Evolutionary conservation across 345 rosid species (phyloP).

Genomic region (Punica granatum): DNA sequence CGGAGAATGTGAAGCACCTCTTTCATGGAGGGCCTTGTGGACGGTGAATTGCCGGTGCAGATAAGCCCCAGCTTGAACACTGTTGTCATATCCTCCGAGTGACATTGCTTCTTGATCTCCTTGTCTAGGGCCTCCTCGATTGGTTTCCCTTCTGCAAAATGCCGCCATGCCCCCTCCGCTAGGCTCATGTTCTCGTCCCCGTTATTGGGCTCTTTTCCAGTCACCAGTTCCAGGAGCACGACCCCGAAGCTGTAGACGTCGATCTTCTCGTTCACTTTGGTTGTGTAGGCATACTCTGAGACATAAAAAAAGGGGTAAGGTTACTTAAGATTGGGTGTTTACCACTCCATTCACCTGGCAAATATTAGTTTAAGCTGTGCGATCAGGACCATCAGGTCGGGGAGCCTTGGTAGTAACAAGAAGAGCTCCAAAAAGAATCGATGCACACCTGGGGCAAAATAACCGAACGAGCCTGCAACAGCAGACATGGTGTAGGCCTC

Average conservation of each 20-base stretch:
- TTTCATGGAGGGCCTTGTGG: constrained; percentile 71
- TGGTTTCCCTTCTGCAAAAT: constrained; percentile 36
- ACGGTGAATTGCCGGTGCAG: constrained; percentile 52
- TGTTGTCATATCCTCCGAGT: constrained; percentile 45
- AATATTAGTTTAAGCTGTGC: neutral
- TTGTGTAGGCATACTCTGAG: constrained; percentile 71
- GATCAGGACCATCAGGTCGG: no score
- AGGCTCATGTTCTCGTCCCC: constrained; percentile 64
- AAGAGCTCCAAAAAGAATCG: neutral
- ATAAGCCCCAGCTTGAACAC: constrained; percentile 62
- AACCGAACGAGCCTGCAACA: constrained; percentile 87
- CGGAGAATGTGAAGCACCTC: constrained; percentile 60
- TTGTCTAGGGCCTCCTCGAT: constrained; percentile 43
- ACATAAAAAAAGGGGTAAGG: constrained; percentile 8
- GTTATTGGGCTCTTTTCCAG: constrained; percentile 58
- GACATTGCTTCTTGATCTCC: constrained; percentile 39
- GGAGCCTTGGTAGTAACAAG: neutral
- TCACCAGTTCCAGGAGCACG: constrained; percentile 75
- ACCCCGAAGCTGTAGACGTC: constrained; percentile 92
- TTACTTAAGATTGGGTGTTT: neutral
- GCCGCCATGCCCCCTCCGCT: constrained; percentile 91
- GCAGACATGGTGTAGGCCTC: constrained; percentile 68
- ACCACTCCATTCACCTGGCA: neutral
- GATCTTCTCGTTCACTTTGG: constrained; percentile 68
- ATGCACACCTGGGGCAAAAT: constrained; percentile 75